Evolutionary conservation across 192 early-diverging fungal genomes (phyloP).

Genomic region (Podochytrium sp.): DNA sequence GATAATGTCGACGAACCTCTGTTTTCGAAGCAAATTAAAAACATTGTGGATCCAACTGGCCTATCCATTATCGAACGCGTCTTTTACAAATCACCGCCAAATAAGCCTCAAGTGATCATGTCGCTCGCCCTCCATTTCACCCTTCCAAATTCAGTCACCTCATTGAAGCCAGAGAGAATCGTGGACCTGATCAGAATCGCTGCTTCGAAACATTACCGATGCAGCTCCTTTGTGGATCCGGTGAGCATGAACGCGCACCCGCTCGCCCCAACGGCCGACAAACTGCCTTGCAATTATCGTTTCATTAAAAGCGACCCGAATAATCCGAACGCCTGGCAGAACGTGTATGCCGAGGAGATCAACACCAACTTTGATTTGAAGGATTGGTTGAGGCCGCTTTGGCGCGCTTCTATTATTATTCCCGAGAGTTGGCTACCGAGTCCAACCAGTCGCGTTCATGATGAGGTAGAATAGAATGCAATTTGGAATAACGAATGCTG

Average conservation of each 20-base stretch:
- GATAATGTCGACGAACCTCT: neutral
- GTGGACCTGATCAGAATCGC: constrained; percentile 44
- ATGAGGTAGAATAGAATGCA: no score
- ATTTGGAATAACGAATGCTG: no score
- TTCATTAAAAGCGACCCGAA: constrained; percentile 9
- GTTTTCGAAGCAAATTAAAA: neutral
- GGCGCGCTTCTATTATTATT: constrained; percentile 41
- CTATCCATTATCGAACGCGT: constrained; percentile 52
- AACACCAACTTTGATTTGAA: constrained; percentile 49
- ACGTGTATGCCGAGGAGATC: constrained; percentile 42
- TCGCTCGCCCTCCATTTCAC: constrained; percentile 30
- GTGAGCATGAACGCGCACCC: constrained; percentile 31
- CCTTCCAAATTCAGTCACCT: constrained; percentile 29
- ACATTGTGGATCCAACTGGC: constrained; percentile 23
- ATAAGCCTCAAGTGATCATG: constrained; percentile 50
- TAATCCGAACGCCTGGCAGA: constrained; percentile 26
- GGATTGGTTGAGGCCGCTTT: constrained; percentile 37
- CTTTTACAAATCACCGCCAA: constrained; percentile 41
- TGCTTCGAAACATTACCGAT: constrained; percentile 39
- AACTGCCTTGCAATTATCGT: constrained; percentile 35
- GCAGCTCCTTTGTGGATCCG: constrained; percentile 35
- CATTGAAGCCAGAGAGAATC: constrained; percentile 28
- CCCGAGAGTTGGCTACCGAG: no score
- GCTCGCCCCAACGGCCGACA: constrained; percentile 43
- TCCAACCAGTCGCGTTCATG: no score